Evolutionary conservation across 306 rosid species (phyloP).

Genomic region (Prunus armeniaca): DNA sequence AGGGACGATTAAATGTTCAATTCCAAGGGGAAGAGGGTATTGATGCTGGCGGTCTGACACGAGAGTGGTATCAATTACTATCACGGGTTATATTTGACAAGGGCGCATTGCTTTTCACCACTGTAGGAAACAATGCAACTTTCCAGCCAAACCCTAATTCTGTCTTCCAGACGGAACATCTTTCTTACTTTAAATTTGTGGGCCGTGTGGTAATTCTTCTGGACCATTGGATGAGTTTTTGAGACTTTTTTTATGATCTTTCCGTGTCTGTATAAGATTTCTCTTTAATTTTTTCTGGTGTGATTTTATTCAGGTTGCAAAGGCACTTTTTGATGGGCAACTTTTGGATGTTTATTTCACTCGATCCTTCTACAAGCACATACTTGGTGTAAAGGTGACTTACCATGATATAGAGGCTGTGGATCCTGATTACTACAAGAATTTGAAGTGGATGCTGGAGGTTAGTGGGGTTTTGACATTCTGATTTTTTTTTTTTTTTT

Average conservation of each 20-base stretch:
- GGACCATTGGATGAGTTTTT: not conserved
- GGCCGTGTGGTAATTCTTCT: slow-evolving; percentile 89
- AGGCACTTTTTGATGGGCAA: slow-evolving; percentile 96
- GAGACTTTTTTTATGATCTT: not conserved
- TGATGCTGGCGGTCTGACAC: slow-evolving; percentile 98
- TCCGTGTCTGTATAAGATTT: not conserved
- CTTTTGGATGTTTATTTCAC: slow-evolving; percentile 98
- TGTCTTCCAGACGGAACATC: slow-evolving; percentile 97
- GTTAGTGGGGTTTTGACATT: slow-evolving; percentile 41
- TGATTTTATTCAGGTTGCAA: slow-evolving; percentile 74
- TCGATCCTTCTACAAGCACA: slow-evolving; percentile 96
- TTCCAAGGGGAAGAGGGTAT: slow-evolving; percentile 99
- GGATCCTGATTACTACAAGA: slow-evolving; percentile 97
- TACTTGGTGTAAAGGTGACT: slow-evolving; percentile 95
- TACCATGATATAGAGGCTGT: slow-evolving; percentile 99
- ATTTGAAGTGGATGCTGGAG: slow-evolving; percentile 99
- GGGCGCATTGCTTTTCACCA: slow-evolving; percentile 94
- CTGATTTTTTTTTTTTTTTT: not conserved
- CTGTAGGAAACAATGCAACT: slow-evolving; percentile 90
- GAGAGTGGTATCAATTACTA: slow-evolving; percentile 97
- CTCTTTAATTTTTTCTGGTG: slow-evolving; percentile 10
- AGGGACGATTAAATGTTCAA: slow-evolving; percentile 89
- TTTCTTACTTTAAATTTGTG: slow-evolving; percentile 94
- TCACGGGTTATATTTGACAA: slow-evolving; percentile 97
- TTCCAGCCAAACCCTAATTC: slow-evolving; percentile 99